Conservation (phyloP, 2,329 filamentous ascomycete species). For the Beauveria sp. region DNA sequence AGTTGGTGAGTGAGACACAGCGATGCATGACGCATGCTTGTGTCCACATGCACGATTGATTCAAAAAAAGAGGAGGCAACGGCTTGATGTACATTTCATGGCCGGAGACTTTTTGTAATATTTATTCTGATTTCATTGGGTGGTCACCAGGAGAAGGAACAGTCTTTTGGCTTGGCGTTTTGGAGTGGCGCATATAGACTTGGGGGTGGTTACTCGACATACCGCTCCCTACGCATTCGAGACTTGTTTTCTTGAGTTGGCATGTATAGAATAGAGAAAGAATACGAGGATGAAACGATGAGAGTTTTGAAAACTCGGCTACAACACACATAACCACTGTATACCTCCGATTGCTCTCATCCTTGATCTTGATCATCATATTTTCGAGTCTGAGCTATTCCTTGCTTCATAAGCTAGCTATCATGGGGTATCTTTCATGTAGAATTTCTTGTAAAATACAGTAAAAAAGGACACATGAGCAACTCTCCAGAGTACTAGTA, state of each 20-base stretch:
- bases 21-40: neutral
- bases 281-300: neutral
- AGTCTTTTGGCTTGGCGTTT: constrained; percentile 3
- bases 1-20: neutral
- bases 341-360: neutral
- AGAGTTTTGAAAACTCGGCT: neutral
- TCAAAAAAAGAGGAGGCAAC: neutral
- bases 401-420: neutral
- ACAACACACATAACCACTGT: neutral
- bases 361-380: neutral
- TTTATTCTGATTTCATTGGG: neutral
- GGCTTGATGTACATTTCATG: constrained; percentile 4
- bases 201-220: neutral
- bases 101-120: neutral
- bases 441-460: neutral
- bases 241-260: constrained; percentile 3
- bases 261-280: neutral
- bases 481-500: neutral
- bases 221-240: constrained; percentile 5
- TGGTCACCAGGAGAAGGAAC: neutral
- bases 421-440: neutral
- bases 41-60: constrained; percentile 7
- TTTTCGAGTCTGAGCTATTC: neutral
- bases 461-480: neutral
- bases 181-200: constrained; percentile 9